Percentiles rank a stretch among this genome's conserved stretches.
These are phyloP conservation scores for Trypanosoma rangeli DNA, from an alignment of 208 protist genomes.

Conservation along the genomic window DNA sequence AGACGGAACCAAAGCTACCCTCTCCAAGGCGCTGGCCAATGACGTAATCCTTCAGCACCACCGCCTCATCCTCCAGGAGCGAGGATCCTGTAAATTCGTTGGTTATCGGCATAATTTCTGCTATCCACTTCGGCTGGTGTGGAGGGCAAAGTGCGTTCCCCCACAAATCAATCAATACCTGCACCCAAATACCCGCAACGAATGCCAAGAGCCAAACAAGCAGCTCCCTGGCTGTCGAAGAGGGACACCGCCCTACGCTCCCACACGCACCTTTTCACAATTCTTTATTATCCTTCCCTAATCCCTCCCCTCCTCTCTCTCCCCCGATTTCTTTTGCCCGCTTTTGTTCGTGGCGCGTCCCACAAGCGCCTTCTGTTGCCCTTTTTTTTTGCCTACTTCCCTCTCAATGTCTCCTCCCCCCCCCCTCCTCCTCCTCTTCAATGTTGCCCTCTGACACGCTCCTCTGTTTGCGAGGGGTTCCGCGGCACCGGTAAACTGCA, in stretches of 20 bases:
- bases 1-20: slow-evolving; percentile 89
- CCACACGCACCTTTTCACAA: too few species aligned
- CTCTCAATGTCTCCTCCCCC: neutral
- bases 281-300: too few species aligned
- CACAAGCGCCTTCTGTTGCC: neutral
- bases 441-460: neutral
- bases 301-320: too few species aligned
- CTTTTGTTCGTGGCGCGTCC: too few species aligned
- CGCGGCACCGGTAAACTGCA: neutral
- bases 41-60: slow-evolving; percentile 73
- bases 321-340: too few species aligned
- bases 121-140: neutral
- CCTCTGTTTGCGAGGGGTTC: neutral
- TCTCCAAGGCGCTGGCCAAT: slow-evolving; percentile 84
- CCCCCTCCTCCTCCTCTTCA: neutral
- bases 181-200: neutral
- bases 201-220: neutral
- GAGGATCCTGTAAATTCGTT: slow-evolving; percentile 64
- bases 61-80: slow-evolving; percentile 64
- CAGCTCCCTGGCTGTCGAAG: neutral
- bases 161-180: neutral
- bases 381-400: neutral
- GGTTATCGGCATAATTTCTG: slow-evolving; percentile 27
- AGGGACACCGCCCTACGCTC: too few species aligned
- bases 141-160: neutral